A percentile compares a stretch with the other conserved stretches of the same genome.
Evolutionary conservation across 352 stramenopile genomes (phyloP).

Genomic region (Thraustotheca clavata): DNA sequence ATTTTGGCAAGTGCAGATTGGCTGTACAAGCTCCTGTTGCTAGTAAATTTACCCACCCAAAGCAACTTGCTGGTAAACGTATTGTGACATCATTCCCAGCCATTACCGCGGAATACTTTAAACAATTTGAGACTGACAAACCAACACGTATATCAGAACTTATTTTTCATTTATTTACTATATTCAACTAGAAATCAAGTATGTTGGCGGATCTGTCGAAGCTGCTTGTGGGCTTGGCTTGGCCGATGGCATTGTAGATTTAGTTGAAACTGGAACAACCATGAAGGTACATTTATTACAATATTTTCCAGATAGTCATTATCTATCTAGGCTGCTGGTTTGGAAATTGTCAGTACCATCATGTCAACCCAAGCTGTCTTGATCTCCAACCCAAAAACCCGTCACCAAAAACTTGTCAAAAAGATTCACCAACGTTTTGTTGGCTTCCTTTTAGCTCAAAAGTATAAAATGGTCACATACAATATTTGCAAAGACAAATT

Average conservation of each 20-base stretch:
- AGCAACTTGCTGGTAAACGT: constrained; percentile 87
- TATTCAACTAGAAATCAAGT: constrained; percentile 84
- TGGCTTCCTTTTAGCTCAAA: constrained; percentile 94
- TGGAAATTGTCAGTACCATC: constrained; percentile 94
- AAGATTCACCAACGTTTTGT: constrained; percentile 92
- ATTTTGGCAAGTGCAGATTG: constrained; percentile 94
- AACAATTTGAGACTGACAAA: constrained; percentile 68
- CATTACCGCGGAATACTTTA: constrained; percentile 93
- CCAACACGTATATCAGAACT: constrained; percentile 23
- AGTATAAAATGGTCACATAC: constrained; percentile 98
- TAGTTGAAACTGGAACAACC: constrained; percentile 98
- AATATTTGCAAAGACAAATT: constrained; percentile 91
- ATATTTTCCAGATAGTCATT: constrained; percentile 11
- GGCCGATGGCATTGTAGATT: constrained; percentile 97
- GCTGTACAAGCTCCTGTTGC: constrained; percentile 93
- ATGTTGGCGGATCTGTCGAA: constrained; percentile 97
- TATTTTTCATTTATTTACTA: background rate
- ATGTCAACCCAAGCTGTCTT: constrained; percentile 90
- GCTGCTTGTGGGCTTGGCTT: constrained; percentile 95
- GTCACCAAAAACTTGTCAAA: constrained; percentile 53
- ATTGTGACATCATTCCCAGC: constrained; percentile 97
- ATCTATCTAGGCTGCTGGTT: constrained; percentile 68
- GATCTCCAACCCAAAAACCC: constrained; percentile 77
- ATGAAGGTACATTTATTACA: constrained; percentile 72
- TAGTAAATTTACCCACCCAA: constrained; percentile 71